Evolutionary conservation across 2,329 filamentous ascomycete genomes (phyloP).

Genomic region (Pyrenophora graminea): DNA sequence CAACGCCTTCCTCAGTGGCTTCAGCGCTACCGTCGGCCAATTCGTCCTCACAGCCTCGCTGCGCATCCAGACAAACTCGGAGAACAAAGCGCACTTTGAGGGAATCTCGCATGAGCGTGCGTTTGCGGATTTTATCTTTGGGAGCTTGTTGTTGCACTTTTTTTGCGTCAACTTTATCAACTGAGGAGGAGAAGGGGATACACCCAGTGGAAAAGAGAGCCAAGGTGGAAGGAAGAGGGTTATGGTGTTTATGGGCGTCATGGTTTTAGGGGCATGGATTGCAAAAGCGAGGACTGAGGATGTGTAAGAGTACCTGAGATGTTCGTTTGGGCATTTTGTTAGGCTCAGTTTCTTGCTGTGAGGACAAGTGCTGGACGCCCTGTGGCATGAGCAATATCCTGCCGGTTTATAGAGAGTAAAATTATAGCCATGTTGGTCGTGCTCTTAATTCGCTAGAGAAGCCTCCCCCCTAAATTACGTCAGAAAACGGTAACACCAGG

Average conservation of each 20-base stretch:
- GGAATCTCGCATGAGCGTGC: slow-evolving; percentile 82
- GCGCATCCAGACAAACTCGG: slow-evolving; percentile 86
- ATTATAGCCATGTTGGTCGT: too few species aligned
- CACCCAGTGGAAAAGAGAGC: neutral
- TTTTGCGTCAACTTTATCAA: slow-evolving; percentile 99
- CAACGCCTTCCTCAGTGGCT: slow-evolving; percentile 96
- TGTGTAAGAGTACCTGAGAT: slow-evolving; percentile 1
- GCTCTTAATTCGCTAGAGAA: too few species aligned
- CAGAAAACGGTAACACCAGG: too few species aligned
- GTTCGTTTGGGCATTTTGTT: neutral
- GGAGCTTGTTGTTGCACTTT: slow-evolving; percentile 94
- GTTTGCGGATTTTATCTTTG: slow-evolving; percentile 94
- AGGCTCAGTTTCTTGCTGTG: neutral
- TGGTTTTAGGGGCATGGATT: too few species aligned
- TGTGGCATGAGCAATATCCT: too few species aligned
- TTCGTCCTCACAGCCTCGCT: slow-evolving; percentile 92
- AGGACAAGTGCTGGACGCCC: neutral
- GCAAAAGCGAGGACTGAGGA: neutral
- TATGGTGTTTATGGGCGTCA: too few species aligned
- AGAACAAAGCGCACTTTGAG: slow-evolving; percentile 78
- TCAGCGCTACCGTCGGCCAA: slow-evolving; percentile 91
- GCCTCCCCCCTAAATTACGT: too few species aligned
- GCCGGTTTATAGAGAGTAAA: too few species aligned
- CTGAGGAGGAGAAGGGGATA: slow-evolving; percentile 53
- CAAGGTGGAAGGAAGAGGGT: neutral